Percentiles rank a stretch among this genome's conserved stretches.
phyloP scores from a whole-genome alignment of 345 rosid genomes.

The Crucihimalaya himalaica region DNA sequence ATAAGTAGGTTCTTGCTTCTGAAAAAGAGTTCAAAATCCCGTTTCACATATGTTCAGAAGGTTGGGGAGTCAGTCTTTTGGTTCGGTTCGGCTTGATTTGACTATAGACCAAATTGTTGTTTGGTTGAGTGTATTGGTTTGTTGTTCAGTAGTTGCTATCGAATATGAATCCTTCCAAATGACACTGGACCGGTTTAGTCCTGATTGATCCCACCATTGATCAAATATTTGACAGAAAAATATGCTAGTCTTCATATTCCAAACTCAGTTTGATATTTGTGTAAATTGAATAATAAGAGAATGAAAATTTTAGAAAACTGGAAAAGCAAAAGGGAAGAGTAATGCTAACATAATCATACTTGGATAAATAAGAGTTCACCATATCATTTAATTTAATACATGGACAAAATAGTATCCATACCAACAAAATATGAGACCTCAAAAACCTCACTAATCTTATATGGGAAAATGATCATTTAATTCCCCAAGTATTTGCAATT shows the following conservation, averaged over 20 bases:
- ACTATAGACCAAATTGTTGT: not conserved
- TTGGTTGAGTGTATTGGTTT: constrained; percentile 1
- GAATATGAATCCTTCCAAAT: constrained; percentile 15
- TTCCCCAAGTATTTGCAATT: no score
- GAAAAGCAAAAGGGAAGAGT: not conserved
- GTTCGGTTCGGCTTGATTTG: constrained; percentile 17
- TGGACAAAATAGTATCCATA: not conserved
- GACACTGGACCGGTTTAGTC: not conserved
- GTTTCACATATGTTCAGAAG: constrained; percentile 6
- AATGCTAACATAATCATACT: not conserved
- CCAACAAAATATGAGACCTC: not conserved
- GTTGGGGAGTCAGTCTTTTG: not conserved
- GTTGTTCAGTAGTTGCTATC: constrained; percentile 1
- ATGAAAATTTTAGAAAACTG: no score
- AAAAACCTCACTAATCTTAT: not conserved
- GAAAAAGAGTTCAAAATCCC: not conserved
- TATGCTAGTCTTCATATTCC: no score
- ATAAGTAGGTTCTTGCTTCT: not conserved
- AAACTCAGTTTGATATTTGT: no score
- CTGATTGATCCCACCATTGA: not conserved
- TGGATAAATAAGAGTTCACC: not conserved
- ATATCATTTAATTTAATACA: not conserved
- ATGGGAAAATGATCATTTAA: no score
- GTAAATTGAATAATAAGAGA: no score
- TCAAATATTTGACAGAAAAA: not conserved